phyloP scores from a whole-genome alignment of 2,329 filamentous ascomycete genomes.

The Zymoseptoria passerinii region DNA sequence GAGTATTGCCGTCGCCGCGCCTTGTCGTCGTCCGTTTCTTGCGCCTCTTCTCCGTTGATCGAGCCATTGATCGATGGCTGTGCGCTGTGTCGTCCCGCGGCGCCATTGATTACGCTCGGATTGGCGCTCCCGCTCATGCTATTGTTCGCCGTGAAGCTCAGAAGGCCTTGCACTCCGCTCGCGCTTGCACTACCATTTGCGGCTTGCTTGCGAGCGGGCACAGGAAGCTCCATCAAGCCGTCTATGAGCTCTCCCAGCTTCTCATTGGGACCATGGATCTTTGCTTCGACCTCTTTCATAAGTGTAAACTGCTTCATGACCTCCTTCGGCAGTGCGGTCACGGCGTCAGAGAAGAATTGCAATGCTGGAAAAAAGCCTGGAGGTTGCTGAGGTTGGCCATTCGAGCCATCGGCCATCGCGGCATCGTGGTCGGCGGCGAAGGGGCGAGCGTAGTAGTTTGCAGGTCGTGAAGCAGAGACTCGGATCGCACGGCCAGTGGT shows the following conservation, averaged over 20 bases:
- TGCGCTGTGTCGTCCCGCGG: slow-evolving; percentile 17
- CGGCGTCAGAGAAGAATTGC: slow-evolving; percentile 77
- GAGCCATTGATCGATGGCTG: slow-evolving; percentile 21
- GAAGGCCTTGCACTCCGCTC: slow-evolving; percentile 20
- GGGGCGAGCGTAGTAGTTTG: slow-evolving; percentile 45
- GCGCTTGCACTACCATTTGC: slow-evolving; percentile 1
- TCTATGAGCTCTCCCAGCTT: slow-evolving; percentile 68
- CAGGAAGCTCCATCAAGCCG: slow-evolving; percentile 45
- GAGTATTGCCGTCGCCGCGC: slow-evolving; percentile 46
- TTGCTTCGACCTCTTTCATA: slow-evolving; percentile 95
- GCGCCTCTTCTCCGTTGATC: slow-evolving; percentile 20
- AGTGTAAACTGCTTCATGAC: slow-evolving; percentile 92
- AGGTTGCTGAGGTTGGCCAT: slow-evolving; percentile 22
- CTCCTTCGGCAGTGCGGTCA: slow-evolving; percentile 86
- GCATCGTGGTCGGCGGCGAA: slow-evolving; percentile 29
- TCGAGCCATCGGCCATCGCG: slow-evolving; percentile 18
- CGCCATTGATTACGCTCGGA: slow-evolving; percentile 33
- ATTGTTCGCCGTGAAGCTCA: slow-evolving; percentile 33
- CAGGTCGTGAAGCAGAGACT: slow-evolving; percentile 37
- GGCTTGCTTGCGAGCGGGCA: slow-evolving; percentile 30
- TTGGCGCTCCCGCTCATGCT: slow-evolving; percentile 32
- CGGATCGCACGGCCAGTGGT: slow-evolving; percentile 37
- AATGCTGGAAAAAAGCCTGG: slow-evolving; percentile 57
- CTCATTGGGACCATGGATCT: slow-evolving; percentile 83
- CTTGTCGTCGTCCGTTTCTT: slow-evolving; percentile 43